Conservation (phyloP, 352 stramenopile species). For the Pythium aristosporum region DNA sequence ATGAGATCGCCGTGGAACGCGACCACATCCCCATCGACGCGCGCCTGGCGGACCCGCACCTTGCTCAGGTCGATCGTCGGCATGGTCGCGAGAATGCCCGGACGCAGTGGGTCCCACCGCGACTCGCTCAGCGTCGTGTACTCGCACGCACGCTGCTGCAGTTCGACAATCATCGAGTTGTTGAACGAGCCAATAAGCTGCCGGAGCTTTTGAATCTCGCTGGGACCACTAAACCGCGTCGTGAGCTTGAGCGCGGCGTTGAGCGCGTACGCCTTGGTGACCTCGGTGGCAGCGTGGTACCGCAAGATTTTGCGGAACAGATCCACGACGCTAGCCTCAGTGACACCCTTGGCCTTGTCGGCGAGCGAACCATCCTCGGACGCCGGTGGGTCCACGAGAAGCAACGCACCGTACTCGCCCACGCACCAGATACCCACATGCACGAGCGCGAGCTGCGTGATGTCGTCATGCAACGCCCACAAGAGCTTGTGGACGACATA, state of each 20-base stretch:
- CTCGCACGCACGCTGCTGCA: constrained; percentile 97
- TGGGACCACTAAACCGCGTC: constrained; percentile 80
- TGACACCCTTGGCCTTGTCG: constrained; percentile 57
- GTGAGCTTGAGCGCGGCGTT: constrained; percentile 95
- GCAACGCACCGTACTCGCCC: constrained; percentile 95
- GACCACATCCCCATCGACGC: constrained; percentile 27
- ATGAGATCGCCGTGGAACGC: constrained; percentile 75
- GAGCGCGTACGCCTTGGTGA: constrained; percentile 80
- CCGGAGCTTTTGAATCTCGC: constrained; percentile 77
- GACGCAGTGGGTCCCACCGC: constrained; percentile 65
- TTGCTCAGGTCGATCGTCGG: constrained; percentile 91
- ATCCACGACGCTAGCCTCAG: constrained; percentile 67
- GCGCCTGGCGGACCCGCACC: constrained; percentile 65
- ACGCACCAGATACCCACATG: constrained; percentile 98
- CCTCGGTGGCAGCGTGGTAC: constrained; percentile 77
- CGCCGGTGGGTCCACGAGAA: constrained; percentile 71
- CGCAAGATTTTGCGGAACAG: constrained; percentile 81
- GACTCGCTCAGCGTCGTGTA: constrained; percentile 90
- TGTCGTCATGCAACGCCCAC: constrained; percentile 94
- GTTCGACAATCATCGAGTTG: constrained; percentile 91
- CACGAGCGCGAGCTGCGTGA: constrained; percentile 94
- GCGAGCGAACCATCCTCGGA: constrained; percentile 57
- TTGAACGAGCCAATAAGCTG: constrained; percentile 90
- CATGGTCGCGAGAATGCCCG: constrained; percentile 93
- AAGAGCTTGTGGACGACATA: constrained; percentile 98